Evolutionary conservation across 1,139 yeast genomes (phyloP).

Genomic region (Eremothecium cymbalariae): DNA sequence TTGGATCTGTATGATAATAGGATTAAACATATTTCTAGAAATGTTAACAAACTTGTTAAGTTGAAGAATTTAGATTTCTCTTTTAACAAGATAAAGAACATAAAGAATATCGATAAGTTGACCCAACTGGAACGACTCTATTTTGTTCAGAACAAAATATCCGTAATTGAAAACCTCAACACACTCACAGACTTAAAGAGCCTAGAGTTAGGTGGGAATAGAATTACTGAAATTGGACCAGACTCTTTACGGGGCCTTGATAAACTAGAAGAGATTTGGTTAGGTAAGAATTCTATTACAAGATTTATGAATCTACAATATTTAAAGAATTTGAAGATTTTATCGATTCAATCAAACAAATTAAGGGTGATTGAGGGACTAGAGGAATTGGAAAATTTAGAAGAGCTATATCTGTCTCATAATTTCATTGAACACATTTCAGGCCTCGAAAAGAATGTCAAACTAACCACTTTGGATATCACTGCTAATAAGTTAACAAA

Average conservation of each 20-base stretch:
- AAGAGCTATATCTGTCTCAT: constrained; percentile 83
- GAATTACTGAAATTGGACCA: constrained; percentile 50
- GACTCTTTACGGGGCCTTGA: constrained; percentile 40
- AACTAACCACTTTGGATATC: constrained; percentile 70
- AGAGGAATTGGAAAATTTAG: constrained; percentile 60
- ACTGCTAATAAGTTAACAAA: constrained; percentile 62
- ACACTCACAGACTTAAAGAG: constrained; percentile 52
- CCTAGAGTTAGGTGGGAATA: constrained; percentile 89
- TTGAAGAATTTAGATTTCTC: constrained; percentile 69
- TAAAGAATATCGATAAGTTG: constrained; percentile 67
- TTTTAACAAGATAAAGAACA: constrained; percentile 82
- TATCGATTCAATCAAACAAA: constrained; percentile 85
- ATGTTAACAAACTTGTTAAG: constrained; percentile 50
- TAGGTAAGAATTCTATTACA: constrained; percentile 78
- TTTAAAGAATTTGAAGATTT: constrained; percentile 58
- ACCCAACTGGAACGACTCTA: constrained; percentile 58
- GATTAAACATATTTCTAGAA: constrained; percentile 71
- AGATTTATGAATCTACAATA: constrained; percentile 54
- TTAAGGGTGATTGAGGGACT: constrained; percentile 75
- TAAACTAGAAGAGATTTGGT: constrained; percentile 73
- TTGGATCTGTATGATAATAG: constrained; percentile 89
- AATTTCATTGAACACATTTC: constrained; percentile 72
- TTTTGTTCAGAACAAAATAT: constrained; percentile 82
- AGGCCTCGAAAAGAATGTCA: constrained; percentile 62
- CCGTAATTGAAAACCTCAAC: constrained; percentile 60